These are phyloP conservation scores for Aspergillus vadensis DNA, from an alignment of 2,329 filamentous ascomycete species.

Conservation along the genomic window DNA sequence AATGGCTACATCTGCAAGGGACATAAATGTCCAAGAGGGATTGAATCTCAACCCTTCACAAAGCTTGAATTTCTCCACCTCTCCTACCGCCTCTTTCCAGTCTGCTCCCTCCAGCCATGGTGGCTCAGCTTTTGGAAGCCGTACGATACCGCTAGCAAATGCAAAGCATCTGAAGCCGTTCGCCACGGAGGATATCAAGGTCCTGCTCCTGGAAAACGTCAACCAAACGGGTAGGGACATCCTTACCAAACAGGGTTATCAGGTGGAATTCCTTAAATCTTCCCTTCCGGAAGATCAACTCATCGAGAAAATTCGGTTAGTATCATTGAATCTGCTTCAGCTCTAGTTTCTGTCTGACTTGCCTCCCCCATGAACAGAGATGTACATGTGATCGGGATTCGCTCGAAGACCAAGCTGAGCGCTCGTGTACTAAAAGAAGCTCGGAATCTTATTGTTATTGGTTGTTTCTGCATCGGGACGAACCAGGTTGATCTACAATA, in stretches of 20 bases:
- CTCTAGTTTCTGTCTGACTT: slow-evolving; percentile 15
- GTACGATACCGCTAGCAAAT: slow-evolving; percentile 48
- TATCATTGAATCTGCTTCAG: slow-evolving; percentile 6
- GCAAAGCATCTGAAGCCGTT: slow-evolving; percentile 90
- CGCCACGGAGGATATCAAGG: slow-evolving; percentile 93
- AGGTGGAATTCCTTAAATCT: slow-evolving; percentile 88
- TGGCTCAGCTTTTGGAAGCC: slow-evolving; percentile 45
- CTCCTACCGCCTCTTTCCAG: slow-evolving; percentile 73
- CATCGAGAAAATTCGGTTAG: slow-evolving; percentile 92
- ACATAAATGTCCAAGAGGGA: slow-evolving; percentile 37
- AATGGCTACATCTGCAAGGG: slow-evolving; percentile 35
- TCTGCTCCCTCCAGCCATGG: slow-evolving; percentile 69
- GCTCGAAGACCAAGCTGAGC: slow-evolving; percentile 94
- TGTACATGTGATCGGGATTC: slow-evolving; percentile 95
- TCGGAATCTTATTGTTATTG: slow-evolving; percentile 91
- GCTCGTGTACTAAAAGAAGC: slow-evolving; percentile 82
- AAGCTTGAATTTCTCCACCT: slow-evolving; percentile 70
- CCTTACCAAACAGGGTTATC: slow-evolving; percentile 82
- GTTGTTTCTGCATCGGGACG: slow-evolving; percentile 98
- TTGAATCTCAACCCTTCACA: slow-evolving; percentile 53
- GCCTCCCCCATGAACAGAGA: slow-evolving; percentile 57
- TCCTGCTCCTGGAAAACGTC: slow-evolving; percentile 92
- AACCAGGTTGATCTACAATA: slow-evolving; percentile 56
- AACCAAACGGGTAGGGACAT: slow-evolving; percentile 88
- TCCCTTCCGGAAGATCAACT: slow-evolving; percentile 90